These are phyloP conservation scores for Xylaria digitata DNA, from an alignment of 2,329 filamentous ascomycete genomes.

Conservation along the genomic window DNA sequence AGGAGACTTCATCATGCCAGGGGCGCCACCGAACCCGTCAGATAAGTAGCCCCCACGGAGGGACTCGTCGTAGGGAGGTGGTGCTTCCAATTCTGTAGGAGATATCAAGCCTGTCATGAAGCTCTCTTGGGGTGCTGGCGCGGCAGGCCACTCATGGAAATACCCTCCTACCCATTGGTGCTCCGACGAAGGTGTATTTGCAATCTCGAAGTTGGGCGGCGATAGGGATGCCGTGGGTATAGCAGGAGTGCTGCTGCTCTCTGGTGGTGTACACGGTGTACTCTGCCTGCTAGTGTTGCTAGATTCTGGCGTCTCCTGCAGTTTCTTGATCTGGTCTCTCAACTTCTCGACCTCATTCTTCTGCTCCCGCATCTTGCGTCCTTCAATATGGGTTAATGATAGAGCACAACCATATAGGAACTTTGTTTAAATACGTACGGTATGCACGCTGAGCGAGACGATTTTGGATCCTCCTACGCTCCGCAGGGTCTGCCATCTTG, in stretches of 20 bases:
- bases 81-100: conserved; percentile 36
- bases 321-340: conserved; percentile 43
- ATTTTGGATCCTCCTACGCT: conserved; percentile 42
- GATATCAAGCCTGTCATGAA: conserved; percentile 40
- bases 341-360: conserved; percentile 46
- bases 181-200: conserved; percentile 38
- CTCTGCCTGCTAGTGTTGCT: conserved; percentile 40
- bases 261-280: conserved; percentile 40
- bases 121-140: conserved; percentile 34
- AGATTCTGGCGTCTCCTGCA: conserved; percentile 42
- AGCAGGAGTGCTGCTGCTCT: conserved; percentile 32
- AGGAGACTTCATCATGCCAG: conserved; percentile 35
- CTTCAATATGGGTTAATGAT: conserved; percentile 31
- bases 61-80: conserved; percentile 38
- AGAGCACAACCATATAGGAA: background rate
- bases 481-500: conserved; percentile 42
- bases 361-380: conserved; percentile 44
- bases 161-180: conserved; percentile 42
- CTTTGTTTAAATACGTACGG: conserved; percentile 33
- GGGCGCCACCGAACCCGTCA: conserved; percentile 31
- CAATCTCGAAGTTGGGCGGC: conserved; percentile 38
- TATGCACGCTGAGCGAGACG: conserved; percentile 43
- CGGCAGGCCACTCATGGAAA: conserved; percentile 41
- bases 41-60: conserved; percentile 33
- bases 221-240: conserved; percentile 36